Conservation (phyloP, 148 eudicot genomes). For the Dianthus caryophyllus region DNA sequence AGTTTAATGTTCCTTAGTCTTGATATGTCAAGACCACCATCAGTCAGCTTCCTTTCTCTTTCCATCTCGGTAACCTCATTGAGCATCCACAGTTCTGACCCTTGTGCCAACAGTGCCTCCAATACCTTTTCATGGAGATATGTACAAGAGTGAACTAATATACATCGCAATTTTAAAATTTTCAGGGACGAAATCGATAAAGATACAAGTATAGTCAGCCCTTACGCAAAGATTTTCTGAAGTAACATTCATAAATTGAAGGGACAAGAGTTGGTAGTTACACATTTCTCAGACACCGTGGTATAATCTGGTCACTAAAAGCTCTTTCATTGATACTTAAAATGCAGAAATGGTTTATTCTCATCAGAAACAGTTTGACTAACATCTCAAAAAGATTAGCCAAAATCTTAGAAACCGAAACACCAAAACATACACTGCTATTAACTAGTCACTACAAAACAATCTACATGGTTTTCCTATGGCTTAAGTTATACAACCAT, state of each 20-base stretch:
- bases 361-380: background rate
- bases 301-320: background rate
- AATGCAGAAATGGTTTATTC: background rate
- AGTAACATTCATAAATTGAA: background rate
- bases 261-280: background rate
- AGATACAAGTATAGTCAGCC: background rate
- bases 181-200: background rate
- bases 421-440: background rate
- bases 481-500: too few relatives aligned
- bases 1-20: constrained; percentile 67
- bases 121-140: constrained; percentile 42
- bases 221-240: background rate
- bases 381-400: background rate
- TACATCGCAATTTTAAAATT: constrained; percentile 4
- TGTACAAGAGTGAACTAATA: background rate
- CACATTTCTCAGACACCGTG: background rate
- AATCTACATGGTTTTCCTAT: too few relatives aligned
- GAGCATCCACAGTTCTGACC: constrained; percentile 93
- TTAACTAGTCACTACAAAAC: background rate
- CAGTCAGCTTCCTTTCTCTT: constrained; percentile 71
- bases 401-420: background rate
- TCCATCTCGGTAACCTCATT: constrained; percentile 78
- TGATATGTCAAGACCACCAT: constrained; percentile 81
- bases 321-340: background rate
- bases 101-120: constrained; percentile 77